phyloP scores from a whole-genome alignment of 129 eudicot genomes.

The Flaveria linearis region DNA sequence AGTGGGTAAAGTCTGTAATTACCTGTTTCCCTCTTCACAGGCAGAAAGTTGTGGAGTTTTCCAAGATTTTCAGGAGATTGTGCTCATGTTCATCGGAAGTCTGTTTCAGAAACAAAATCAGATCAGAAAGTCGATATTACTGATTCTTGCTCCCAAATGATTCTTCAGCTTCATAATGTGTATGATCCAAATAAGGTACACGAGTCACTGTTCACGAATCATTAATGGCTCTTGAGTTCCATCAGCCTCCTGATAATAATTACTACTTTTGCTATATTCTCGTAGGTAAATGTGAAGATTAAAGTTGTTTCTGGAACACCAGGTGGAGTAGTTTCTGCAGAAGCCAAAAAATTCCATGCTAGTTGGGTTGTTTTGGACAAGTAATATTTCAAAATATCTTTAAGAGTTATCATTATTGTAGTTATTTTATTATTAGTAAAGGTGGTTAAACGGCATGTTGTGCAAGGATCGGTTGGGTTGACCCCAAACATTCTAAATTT shows the following conservation, averaged over 20 bases:
- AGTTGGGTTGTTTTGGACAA: slow-evolving; percentile 94
- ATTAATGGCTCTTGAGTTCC: slow-evolving; percentile 5
- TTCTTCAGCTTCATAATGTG: slow-evolving; percentile 87
- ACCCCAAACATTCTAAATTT: neutral
- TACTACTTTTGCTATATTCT: slow-evolving; percentile 14
- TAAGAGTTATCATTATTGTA: neutral
- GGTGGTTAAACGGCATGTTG: neutral
- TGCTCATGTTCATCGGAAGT: slow-evolving; percentile 70
- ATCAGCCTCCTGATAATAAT: neutral
- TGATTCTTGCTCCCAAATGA: slow-evolving; percentile 94
- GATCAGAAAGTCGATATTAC: slow-evolving; percentile 51
- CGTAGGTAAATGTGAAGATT: slow-evolving; percentile 91
- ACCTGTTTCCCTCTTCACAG: slow-evolving; percentile 37
- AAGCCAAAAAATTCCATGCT: slow-evolving; percentile 75
- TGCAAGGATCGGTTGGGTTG: neutral
- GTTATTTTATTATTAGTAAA: neutral
- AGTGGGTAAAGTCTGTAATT: neutral
- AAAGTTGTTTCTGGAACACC: slow-evolving; percentile 69
- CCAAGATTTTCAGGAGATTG: slow-evolving; percentile 96
- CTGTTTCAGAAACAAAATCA: slow-evolving; percentile 44
- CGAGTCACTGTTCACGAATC: neutral
- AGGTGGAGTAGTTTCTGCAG: slow-evolving; percentile 82
- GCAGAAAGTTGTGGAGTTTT: slow-evolving; percentile 79
- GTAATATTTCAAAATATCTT: slow-evolving; percentile 40
- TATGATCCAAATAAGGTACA: slow-evolving; percentile 86